phyloP scores from a whole-genome alignment of 2,329 filamentous ascomycete genomes.

The Blumeria graminis region DNA sequence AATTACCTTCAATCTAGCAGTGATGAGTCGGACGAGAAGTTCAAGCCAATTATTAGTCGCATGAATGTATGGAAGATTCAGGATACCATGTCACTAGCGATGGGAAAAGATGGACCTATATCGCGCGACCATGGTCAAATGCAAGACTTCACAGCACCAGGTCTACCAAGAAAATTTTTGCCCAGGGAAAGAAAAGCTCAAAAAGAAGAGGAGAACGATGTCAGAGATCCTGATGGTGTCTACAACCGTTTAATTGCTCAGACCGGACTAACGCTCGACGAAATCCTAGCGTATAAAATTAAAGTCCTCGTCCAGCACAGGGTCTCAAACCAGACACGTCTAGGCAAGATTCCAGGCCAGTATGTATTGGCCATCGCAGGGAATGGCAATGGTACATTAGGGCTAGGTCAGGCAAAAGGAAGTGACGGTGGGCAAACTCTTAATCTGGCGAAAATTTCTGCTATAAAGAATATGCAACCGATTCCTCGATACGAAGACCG shows the following conservation, averaged over 20 bases:
- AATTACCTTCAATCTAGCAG: background rate
- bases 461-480: conserved; percentile 83
- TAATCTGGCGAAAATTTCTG: conserved; percentile 49
- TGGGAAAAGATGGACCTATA: conserved; percentile 10
- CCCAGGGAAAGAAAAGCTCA: conserved; percentile 5
- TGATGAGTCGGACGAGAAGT: background rate
- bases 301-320: conserved; percentile 52
- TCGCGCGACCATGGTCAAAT: conserved; percentile 3
- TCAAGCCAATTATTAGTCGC: conserved; percentile 2
- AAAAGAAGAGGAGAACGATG: conserved; percentile 8
- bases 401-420: conserved; percentile 76
- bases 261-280: conserved; percentile 27
- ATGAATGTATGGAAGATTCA: conserved; percentile 8
- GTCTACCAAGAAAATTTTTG: conserved; percentile 8
- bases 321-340: conserved; percentile 81
- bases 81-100: conserved; percentile 7
- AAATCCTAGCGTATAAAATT: conserved; percentile 30
- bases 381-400: conserved; percentile 64
- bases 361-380: conserved; percentile 67
- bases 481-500: conserved; percentile 74
- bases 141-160: conserved; percentile 8
- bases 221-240: conserved; percentile 15
- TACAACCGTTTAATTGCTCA: conserved; percentile 19
- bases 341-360: conserved; percentile 67
- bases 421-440: conserved; percentile 41